Evolutionary conservation across 192 early-diverging fungal genomes (phyloP), one percentile per base, ranked within the genome.

Genomic region (Mortierella alpina): DNA sequence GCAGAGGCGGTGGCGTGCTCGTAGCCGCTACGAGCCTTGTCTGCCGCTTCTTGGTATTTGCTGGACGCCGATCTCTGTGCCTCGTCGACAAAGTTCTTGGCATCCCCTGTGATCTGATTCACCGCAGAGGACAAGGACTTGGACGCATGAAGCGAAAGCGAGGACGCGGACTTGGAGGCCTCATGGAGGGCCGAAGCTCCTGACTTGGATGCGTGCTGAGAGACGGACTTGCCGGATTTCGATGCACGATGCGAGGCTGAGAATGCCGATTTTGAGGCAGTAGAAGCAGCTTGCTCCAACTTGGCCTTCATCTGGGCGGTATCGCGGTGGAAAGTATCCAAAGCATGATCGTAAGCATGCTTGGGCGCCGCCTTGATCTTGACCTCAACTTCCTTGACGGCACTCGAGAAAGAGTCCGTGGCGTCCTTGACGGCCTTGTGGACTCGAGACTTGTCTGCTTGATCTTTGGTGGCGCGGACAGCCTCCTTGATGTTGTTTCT

Each of bases 351-450:
- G 59, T 72, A 80, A 2, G 69, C 53, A 39, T 68, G 22, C 48
- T 58, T 72, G 3, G 77, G 77, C 2, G 68, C 66, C 2, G 70
- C 18, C 66, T 80, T 80, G 65, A 80, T 80, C 70, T 68, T 80
- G 48, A 59, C 55, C 31, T 80, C 77, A 5, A 65, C 66, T 4
- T 80, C 77, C 40, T 53, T 71, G 22, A 80, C 20, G 0, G 55
- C 49, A 0, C 18, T 23, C 0, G 60, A n/a, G 47, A 80, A 80
- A 0, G 69, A 61, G 5, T 80, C 70, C 22, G 55, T 68, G 13
- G 77, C 77, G 7, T 80, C 77, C 39, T 68, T 46, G 66, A 80
- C 39, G 10, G 65, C 65, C n/a, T 68, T 60, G 46, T 68, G 70
- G 40, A 68, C 59, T 13, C 64, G 63, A 7, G 70, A 72, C 60